These are phyloP conservation scores for Penicillium hesseltinei DNA, from an alignment of 2,329 filamentous ascomycete genomes.

Conservation along the genomic window DNA sequence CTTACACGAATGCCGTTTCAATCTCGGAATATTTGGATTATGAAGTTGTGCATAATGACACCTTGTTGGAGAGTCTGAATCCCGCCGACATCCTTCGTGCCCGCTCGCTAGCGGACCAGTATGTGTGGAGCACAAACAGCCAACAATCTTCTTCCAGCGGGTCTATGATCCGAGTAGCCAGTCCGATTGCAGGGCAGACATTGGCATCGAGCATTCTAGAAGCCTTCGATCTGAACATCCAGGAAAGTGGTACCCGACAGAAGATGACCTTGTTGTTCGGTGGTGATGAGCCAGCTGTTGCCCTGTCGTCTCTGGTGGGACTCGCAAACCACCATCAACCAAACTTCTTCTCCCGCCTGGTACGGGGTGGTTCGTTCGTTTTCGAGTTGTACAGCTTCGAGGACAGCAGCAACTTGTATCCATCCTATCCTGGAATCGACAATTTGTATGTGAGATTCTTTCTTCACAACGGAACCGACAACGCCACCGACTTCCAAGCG, in stretches of 20 bases:
- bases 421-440: conserved; percentile 40
- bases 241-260: conserved; percentile 34
- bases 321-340: conserved; percentile 39
- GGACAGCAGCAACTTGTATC: conserved; percentile 28
- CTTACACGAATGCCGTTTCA: conserved; percentile 52
- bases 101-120: conserved; percentile 51
- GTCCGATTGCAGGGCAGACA: conserved; percentile 45
- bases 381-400: conserved; percentile 53
- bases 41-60: conserved; percentile 52
- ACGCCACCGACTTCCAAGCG: conserved; percentile 11
- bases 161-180: conserved; percentile 30
- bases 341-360: conserved; percentile 51
- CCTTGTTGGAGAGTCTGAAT: conserved; percentile 34
- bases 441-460: conserved; percentile 57
- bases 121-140: conserved; percentile 49
- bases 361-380: conserved; percentile 49
- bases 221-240: conserved; percentile 41
- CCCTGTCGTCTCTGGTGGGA: conserved; percentile 50
- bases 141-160: conserved; percentile 39
- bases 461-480: conserved; percentile 56
- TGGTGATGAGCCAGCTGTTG: conserved; percentile 50
- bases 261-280: conserved; percentile 53
- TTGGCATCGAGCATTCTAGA: conserved; percentile 40
- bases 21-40: conserved; percentile 60
- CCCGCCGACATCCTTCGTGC: conserved; percentile 34